Percentiles rank a stretch among this genome's conserved stretches.
phyloP scores from a whole-genome alignment of 2,329 filamentous ascomycete species.

The Pezicula neosporulosa region DNA sequence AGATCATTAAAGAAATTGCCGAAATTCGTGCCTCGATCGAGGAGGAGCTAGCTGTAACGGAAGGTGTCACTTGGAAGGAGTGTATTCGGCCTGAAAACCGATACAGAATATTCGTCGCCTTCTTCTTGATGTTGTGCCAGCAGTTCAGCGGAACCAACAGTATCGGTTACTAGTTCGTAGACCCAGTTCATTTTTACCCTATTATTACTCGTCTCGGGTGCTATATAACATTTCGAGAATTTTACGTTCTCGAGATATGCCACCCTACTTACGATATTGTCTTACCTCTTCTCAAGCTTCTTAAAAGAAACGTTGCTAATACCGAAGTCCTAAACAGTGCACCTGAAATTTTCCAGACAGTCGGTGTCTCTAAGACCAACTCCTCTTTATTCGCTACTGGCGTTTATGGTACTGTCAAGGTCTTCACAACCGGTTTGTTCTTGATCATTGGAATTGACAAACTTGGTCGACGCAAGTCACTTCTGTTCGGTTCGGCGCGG shows the following conservation, averaged over 20 bases:
- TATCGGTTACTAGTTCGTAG: constrained; percentile 17
- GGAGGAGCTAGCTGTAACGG: constrained; percentile 67
- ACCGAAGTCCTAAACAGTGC: not conserved
- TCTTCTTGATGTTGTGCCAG: constrained; percentile 46
- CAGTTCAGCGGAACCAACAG: constrained; percentile 18
- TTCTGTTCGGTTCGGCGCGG: constrained; percentile 44
- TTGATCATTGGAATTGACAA: constrained; percentile 37
- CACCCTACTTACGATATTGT: too few species aligned
- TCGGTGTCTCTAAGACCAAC: constrained; percentile 55
- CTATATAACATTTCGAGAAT: too few species aligned
- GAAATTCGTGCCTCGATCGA: constrained; percentile 64
- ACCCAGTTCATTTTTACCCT: too few species aligned
- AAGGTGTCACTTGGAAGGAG: constrained; percentile 55
- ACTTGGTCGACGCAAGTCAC: constrained; percentile 43
- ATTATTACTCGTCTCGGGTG: too few species aligned
- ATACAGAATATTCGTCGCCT: constrained; percentile 34
- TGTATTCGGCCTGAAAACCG: constrained; percentile 42
- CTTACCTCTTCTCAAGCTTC: too few species aligned
- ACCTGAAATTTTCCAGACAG: constrained; percentile 58
- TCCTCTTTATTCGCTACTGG: constrained; percentile 67
- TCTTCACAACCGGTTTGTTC: constrained; percentile 58
- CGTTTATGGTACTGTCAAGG: constrained; percentile 69
- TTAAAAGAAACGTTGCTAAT: too few species aligned
- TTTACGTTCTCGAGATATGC: too few species aligned
- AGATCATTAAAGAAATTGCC: constrained; percentile 55